These are phyloP conservation scores for Lactarius hengduanensis DNA, from an alignment of 768 basidiomycete species.

Conservation along the genomic window DNA sequence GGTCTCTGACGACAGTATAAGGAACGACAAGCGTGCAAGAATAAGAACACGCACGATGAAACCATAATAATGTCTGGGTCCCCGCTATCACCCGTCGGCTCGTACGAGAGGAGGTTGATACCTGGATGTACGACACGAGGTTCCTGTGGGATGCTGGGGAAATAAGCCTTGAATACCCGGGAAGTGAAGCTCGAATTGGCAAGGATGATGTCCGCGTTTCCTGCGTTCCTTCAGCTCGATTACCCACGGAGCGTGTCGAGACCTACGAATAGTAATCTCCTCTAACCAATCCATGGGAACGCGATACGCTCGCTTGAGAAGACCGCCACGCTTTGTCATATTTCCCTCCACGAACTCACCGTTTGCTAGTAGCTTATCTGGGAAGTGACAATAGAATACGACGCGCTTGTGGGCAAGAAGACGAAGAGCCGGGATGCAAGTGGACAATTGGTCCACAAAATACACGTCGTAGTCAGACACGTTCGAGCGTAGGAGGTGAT, in stretches of 20 bases:
- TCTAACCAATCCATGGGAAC: constrained; percentile 89
- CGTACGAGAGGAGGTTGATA: constrained; percentile 80
- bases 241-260: neutral
- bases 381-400: constrained; percentile 98
- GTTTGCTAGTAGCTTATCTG: constrained; percentile 85
- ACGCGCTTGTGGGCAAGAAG: constrained; percentile 68
- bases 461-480: constrained; percentile 72
- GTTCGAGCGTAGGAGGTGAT: constrained; percentile 53
- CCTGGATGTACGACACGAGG: constrained; percentile 94
- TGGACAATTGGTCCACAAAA: constrained; percentile 94
- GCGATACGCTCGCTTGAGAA: constrained; percentile 77
- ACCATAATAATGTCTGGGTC: constrained; percentile 55
- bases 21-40: neutral
- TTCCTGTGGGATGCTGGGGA: constrained; percentile 58
- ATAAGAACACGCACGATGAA: constrained; percentile 51
- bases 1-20: constrained; percentile 40
- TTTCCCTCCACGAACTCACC: constrained; percentile 62
- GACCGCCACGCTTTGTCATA: constrained; percentile 40
- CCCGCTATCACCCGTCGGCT: constrained; percentile 39
- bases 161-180: constrained; percentile 73
- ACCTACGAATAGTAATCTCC: constrained; percentile 82
- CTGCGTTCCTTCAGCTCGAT: constrained; percentile 40
- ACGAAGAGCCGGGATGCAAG: constrained; percentile 83
- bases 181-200: constrained; percentile 91
- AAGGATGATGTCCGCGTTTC: constrained; percentile 85